Base-by-base conservation (phyloP, 78 protist species). In the Speleostelium caveatum region DNA sequence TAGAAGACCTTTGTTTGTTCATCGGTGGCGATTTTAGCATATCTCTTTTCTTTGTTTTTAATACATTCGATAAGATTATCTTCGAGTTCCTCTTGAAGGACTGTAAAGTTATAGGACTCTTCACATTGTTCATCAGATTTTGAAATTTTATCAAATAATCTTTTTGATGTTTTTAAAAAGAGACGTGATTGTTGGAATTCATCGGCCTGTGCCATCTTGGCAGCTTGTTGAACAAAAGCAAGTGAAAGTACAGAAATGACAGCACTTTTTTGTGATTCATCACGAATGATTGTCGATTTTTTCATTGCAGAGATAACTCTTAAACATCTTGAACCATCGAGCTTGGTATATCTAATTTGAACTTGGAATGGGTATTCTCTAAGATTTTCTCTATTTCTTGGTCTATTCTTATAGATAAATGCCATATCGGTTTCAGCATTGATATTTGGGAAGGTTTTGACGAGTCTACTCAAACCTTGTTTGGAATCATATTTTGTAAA, bases 191-290 rank as follows among this genome's bases (percentile, higher is more conserved):
- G 42, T 1, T 21, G 26, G 22, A 41, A 72, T 3, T 91, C 87
- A 10, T 77, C 79, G 26, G 53, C 61, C n/a, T 75, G 71, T 0
- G 92, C 72, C 7, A 92, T 62, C 33, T 73, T 71, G 2, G 79
- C 95, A 1, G 92, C 78, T 7, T 83, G 74, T 51, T 85, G 95
- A 8, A 86, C 72, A 55, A 86, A 66, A 19, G 89, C 86, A 32
- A 58, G 10, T 12, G 92, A 72, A 0, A 80, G 41, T 0, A 83
- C 26, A 0, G 61, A 38, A 19, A 73, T 30, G 4, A 71, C 65
- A 24, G 79, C 95, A 59, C 28, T 59, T 42, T 16, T 0, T 17
- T 66, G 73, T 1, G 92, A 67, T 1, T 22, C 59, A 1, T 51
- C 26, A 16, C 45, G 41, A 36, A 49, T 28, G 21, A 55, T 56